phyloP scores from a whole-genome alignment of 2,329 filamentous ascomycete species.

The Fonsecaea erecta region DNA sequence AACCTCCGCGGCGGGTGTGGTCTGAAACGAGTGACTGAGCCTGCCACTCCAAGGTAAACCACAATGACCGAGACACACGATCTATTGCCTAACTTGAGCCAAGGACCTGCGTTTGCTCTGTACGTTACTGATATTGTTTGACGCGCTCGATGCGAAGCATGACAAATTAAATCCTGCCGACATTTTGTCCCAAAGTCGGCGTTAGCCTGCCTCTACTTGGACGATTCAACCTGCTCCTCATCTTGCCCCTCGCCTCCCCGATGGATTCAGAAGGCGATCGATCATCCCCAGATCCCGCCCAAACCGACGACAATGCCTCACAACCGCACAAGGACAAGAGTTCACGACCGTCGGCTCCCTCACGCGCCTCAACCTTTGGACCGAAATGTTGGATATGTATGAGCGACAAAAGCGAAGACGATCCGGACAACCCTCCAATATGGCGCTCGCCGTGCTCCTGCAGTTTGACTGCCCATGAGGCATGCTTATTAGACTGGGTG shows the following conservation, averaged over 20 bases:
- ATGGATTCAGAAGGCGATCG: constrained; percentile 39
- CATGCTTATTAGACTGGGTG: constrained; percentile 88
- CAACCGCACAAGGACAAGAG: not conserved
- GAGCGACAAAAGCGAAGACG: constrained; percentile 67
- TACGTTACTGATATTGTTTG: not conserved
- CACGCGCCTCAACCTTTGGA: constrained; percentile 43
- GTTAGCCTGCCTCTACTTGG: not conserved
- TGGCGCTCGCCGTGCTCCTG: constrained; percentile 94
- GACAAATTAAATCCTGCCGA: not conserved
- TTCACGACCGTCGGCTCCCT: constrained; percentile 25
- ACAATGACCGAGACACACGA: constrained; percentile 1
- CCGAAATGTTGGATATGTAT: constrained; percentile 73
- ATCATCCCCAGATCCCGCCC: constrained; percentile 21
- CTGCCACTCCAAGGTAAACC: not conserved
- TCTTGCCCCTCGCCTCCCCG: constrained; percentile 8
- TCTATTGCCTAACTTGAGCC: constrained; percentile 4
- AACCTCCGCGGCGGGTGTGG: not conserved
- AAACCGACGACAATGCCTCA: constrained; percentile 2
- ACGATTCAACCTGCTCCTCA: not conserved
- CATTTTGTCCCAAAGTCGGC: constrained; percentile 1
- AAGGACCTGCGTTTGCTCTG: not conserved
- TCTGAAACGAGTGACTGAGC: not conserved
- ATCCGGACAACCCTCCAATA: constrained; percentile 58
- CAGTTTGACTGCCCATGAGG: constrained; percentile 86
- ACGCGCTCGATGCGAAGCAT: not conserved